Base-by-base conservation (phyloP, 345 rosid species). In the Xanthoceras sorbifolium region DNA sequence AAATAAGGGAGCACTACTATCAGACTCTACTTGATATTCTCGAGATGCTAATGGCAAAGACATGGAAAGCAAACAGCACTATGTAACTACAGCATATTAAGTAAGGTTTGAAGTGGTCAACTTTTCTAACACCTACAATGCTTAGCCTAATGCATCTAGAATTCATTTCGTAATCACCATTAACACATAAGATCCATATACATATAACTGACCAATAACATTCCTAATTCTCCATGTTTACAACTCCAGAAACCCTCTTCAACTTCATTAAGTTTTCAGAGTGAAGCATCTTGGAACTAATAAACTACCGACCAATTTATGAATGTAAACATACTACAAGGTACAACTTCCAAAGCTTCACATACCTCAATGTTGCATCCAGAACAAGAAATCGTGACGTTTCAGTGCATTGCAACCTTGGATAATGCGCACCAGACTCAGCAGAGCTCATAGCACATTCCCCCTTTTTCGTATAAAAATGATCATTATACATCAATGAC, bases 21-120 rank as follows among this genome's bases (percentile, higher is more conserved):
- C 66, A 38, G 18, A 42, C 42, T 36, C 60, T 26, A 42, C 76
- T 42, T 61, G 26, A 62, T 62, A 62, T 28, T 72, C 25, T 54
- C 2, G 6, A 54, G 25, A 1, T 54, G 60, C 60, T 20, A 18
- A 54, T 54, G 59, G 59, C 59, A 54, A 54, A 20, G 22, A 54
- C 25, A 54, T 6, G 23, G 59, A 54, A 11, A 44, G 50, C 50
- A 44, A 44, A 44, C 50, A 36, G 14, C 46, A 34, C 3, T 23
- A 40, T 40, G 1, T 9, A 22, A 38, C 32, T 28, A n/a, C 60
- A 54, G n/a, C 25, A 54, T 54, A 18, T 54, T 44, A 44, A 12
- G 59, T 17, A 64, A 26, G 42, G 32, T 46, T 31, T 29, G 32
- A 12, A 54, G 25, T 3, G 18, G 17, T 54, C 3, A 54, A 54